Conservation (phyloP, 73 alveolate species). For the Paramecium sexaurelia region DNA sequence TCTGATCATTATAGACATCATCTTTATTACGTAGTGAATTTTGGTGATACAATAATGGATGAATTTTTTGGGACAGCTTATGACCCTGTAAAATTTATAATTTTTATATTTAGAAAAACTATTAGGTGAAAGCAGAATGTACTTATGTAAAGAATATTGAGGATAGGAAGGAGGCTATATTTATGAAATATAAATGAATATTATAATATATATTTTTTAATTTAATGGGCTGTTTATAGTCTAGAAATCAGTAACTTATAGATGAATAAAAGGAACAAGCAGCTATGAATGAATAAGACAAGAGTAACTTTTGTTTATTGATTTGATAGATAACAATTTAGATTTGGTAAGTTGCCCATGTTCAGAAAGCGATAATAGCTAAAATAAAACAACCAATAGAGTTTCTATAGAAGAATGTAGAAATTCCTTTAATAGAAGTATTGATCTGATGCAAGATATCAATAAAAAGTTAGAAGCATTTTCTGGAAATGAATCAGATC, state of each 20-base stretch:
- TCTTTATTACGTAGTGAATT: slow-evolving; percentile 34
- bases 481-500: slow-evolving; percentile 27
- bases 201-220: neutral
- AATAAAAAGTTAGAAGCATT: slow-evolving; percentile 32
- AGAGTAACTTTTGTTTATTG: neutral
- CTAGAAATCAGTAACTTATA: neutral
- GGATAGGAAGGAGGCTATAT: neutral
- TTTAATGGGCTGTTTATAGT: slow-evolving; percentile 31
- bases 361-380: neutral
- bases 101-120: neutral
- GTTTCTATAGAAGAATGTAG: slow-evolving; percentile 1
- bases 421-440: neutral
- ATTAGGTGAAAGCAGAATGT: neutral
- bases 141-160: neutral
- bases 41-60: slow-evolving; percentile 55
- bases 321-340: neutral
- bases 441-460: neutral
- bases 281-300: slow-evolving; percentile 18
- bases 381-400: neutral
- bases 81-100: neutral
- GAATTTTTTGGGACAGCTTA: slow-evolving; percentile 3
- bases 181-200: slow-evolving; percentile 45
- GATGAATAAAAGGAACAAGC: neutral
- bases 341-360: neutral
- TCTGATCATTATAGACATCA: slow-evolving; percentile 58